Conservation (phyloP, 495 filamentous ascomycete genomes). For the Neurospora sp. region DNA sequence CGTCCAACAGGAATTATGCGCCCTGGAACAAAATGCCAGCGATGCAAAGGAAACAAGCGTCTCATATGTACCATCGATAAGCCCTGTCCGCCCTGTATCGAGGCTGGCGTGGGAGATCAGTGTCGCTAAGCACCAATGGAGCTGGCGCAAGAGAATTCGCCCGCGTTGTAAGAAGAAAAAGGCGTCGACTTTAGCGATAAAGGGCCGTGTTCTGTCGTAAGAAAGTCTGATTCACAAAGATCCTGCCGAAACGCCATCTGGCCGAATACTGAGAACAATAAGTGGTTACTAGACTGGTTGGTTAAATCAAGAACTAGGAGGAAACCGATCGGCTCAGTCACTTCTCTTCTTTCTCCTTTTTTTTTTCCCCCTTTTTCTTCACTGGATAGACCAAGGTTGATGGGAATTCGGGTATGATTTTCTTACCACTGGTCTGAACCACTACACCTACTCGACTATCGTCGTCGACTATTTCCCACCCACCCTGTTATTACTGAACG, state of each 20-base stretch:
- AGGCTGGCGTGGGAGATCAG: neutral
- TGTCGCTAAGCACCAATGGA: neutral
- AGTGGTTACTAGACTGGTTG: too few species aligned
- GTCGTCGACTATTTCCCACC: neutral
- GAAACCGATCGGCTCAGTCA: neutral
- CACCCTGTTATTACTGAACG: neutral
- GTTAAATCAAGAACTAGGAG: neutral
- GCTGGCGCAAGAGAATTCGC: neutral
- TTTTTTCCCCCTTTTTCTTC: too few species aligned
- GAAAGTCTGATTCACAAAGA: neutral
- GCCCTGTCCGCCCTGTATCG: neutral
- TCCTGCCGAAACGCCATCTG: neutral
- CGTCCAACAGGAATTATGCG: too few species aligned
- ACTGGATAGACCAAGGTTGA: neutral
- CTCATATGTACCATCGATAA: neutral
- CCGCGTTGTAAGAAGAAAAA: neutral
- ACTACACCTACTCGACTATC: neutral
- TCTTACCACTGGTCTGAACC: neutral
- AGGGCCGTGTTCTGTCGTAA: neutral
- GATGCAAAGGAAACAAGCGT: neutral
- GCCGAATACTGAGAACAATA: neutral
- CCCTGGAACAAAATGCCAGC: neutral
- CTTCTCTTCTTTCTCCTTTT: neutral
- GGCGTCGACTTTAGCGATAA: neutral
- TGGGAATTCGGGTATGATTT: neutral